Conservation (phyloP, 768 basidiomycete species). For the Amanita pseudoporphyria region DNA sequence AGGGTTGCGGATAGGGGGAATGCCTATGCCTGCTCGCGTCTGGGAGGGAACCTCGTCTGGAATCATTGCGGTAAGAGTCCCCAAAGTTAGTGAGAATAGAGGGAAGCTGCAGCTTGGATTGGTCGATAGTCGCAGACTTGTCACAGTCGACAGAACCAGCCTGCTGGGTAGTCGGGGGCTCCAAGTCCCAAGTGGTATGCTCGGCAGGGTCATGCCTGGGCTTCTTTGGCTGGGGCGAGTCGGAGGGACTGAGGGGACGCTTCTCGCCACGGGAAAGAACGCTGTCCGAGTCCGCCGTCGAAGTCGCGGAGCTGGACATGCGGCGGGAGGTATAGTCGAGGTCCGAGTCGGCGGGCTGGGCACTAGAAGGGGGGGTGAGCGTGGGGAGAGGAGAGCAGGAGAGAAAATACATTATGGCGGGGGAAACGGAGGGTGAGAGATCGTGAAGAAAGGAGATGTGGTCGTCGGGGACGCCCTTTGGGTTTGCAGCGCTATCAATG, state of each 20-base stretch:
- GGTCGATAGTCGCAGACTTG: constrained; percentile 30
- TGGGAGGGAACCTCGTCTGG: constrained; percentile 57
- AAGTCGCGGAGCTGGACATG: constrained; percentile 72
- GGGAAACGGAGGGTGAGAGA: constrained; percentile 36
- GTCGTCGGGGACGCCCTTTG: constrained; percentile 27
- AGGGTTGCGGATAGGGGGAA: constrained; percentile 43
- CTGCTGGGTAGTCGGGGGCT: constrained; percentile 19
- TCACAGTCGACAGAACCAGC: constrained; percentile 25
- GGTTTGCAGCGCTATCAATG: constrained; percentile 24
- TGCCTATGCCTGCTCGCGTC: constrained; percentile 42
- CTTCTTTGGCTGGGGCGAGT: constrained; percentile 47
- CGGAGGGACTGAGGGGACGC: constrained; percentile 43
- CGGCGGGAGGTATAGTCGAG: constrained; percentile 55
- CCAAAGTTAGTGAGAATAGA: constrained; percentile 67
- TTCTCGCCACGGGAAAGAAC: constrained; percentile 53
- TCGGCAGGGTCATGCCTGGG: constrained; percentile 26
- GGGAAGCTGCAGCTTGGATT: constrained; percentile 57
- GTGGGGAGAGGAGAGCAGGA: constrained; percentile 11
- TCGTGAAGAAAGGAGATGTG: constrained; percentile 31
- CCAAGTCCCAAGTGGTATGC: constrained; percentile 24
- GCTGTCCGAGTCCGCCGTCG: constrained; percentile 59
- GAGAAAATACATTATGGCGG: constrained; percentile 31
- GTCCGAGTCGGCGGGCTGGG: constrained; percentile 33
- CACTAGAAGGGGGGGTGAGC: constrained; percentile 5
- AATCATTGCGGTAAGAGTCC: constrained; percentile 46